A percentile compares a stretch with the other conserved stretches of the same genome.
Evolutionary conservation across 2,329 filamentous ascomycete genomes (phyloP).

Genomic region (Sporothrix dimorphospora): DNA sequence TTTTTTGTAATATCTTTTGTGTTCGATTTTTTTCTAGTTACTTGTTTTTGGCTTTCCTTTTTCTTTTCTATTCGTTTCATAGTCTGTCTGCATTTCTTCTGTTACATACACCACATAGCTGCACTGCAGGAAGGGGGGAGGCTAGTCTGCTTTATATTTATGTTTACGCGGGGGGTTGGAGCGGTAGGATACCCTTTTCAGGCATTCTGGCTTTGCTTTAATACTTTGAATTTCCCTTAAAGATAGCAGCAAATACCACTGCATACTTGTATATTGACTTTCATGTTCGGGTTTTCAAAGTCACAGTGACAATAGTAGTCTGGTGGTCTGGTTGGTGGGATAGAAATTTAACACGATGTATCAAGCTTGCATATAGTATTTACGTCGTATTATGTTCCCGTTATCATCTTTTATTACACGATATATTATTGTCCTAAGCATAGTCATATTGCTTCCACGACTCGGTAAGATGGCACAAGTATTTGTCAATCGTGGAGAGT

Average conservation of each 20-base stretch:
- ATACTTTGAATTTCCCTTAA: neutral
- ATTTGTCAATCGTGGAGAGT: conserved; percentile 18
- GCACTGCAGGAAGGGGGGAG: conserved; percentile 5
- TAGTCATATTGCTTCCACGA: neutral
- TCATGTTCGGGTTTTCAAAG: neutral
- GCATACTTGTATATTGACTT: neutral
- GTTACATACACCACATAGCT: conserved; percentile 16
- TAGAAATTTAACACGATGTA: no score
- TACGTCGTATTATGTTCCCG: no score
- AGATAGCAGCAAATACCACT: neutral
- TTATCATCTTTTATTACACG: no score
- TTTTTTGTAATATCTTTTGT: conserved; percentile 12
- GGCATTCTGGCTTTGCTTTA: conserved; percentile 22
- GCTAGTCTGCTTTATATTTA: conserved; percentile 7
- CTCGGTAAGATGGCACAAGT: neutral
- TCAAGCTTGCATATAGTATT: no score
- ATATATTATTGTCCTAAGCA: neutral
- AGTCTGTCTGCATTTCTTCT: neutral
- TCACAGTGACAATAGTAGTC: neutral
- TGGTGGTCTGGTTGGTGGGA: no score
- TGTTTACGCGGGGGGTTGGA: neutral
- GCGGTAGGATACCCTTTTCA: conserved; percentile 21
- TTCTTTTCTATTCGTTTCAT: neutral
- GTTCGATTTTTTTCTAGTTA: neutral
- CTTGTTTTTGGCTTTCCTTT: neutral